Percentiles rank a stretch among this genome's conserved stretches.
These are phyloP conservation scores for Cystobasidium sp. DNA, from an alignment of 1,284 basidiomycete species.

Conservation along the genomic window DNA sequence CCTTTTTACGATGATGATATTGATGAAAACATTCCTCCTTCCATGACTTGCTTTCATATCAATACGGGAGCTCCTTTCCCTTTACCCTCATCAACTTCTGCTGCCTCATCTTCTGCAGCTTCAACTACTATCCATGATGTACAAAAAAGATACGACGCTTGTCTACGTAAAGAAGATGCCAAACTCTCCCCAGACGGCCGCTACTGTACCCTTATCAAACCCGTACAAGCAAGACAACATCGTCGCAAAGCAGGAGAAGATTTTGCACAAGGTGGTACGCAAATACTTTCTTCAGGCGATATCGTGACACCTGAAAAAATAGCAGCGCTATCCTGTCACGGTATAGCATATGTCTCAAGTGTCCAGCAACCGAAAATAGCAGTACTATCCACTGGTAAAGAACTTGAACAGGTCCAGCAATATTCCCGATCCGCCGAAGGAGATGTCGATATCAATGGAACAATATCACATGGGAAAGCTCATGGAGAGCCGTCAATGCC, in stretches of 20 bases:
- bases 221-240: conserved; percentile 17
- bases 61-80: conserved; percentile 37
- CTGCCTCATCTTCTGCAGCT: not conserved
- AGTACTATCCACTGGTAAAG: conserved; percentile 27
- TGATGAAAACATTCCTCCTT: not conserved
- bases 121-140: no score
- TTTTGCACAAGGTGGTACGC: conserved; percentile 8
- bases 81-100: not conserved
- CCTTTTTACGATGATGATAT: conserved; percentile 5
- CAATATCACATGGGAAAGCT: no score
- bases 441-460: no score
- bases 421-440: not conserved
- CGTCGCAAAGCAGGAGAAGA: conserved; percentile 29
- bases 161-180: conserved; percentile 24
- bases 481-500: not conserved
- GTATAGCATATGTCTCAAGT: not conserved
- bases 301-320: conserved; percentile 18
- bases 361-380: conserved; percentile 15
- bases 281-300: conserved; percentile 1
- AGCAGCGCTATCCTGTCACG: conserved; percentile 17
- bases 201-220: not conserved
- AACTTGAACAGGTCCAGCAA: not conserved
- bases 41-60: conserved; percentile 8
- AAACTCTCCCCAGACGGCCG: not conserved
- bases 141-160: conserved; percentile 15